phyloP scores from a whole-genome alignment of 1,284 basidiomycete species.

The Naganishia cerealis region DNA sequence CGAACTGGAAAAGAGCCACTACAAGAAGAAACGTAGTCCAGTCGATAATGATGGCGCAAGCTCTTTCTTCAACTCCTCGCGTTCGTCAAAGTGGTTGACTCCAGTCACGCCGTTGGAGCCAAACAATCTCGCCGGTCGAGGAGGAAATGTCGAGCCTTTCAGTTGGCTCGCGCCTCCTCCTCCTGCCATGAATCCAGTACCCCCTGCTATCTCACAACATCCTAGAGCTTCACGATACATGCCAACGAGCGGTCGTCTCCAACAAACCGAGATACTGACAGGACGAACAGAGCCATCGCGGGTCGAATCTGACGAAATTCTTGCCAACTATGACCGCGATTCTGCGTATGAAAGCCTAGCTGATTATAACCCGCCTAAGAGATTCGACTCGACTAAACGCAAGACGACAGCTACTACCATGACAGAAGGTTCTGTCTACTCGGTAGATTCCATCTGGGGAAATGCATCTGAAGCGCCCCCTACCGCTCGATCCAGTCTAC shows the following conservation, averaged over 20 bases:
- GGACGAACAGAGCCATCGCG: constrained; percentile 2
- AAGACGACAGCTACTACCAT: constrained; percentile 9
- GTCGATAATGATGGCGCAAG: neutral
- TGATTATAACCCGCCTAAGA: neutral
- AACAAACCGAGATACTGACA: neutral
- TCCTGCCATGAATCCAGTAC: neutral
- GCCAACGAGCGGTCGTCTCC: constrained; percentile 16
- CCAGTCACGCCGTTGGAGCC: neutral
- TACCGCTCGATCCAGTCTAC: constrained; percentile 15
- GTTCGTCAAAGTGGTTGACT: constrained; percentile 2
- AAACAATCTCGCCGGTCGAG: constrained; percentile 14
- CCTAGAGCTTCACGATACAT: constrained; percentile 19
- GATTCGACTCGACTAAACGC: constrained; percentile 10
- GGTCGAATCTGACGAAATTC: constrained; percentile 16
- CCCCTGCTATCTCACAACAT: neutral
- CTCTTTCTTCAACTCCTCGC: constrained; percentile 18
- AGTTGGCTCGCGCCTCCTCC: constrained; percentile 1
- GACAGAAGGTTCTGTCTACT: constrained; percentile 8
- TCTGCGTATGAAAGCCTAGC: neutral
- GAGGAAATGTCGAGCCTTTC: constrained; percentile 3
- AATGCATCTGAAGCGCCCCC: constrained; percentile 17
- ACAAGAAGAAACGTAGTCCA: neutral
- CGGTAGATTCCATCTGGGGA: constrained; percentile 23
- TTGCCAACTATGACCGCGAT: constrained; percentile 21
- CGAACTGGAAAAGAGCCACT: neutral